Percentiles rank a stretch among this genome's conserved stretches.
Evolutionary conservation across 2,329 filamentous ascomycete species (phyloP).

Genomic region (Stagonosporopsis chrysanthemi): DNA sequence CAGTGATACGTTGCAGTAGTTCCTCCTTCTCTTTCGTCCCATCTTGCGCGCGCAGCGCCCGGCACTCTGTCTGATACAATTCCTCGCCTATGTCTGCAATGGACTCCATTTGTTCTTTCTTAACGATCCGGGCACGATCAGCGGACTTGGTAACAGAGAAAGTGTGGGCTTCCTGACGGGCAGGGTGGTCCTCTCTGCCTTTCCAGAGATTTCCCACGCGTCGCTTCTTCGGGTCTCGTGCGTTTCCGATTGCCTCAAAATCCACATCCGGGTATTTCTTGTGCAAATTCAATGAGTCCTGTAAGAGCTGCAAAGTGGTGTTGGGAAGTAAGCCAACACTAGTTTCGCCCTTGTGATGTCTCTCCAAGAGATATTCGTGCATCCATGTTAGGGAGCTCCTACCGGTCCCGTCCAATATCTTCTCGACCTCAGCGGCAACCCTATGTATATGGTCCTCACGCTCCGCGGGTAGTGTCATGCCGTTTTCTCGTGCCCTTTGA

Average conservation of each 20-base stretch:
- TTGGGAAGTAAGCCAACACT: conserved; percentile 27
- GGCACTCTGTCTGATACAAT: conserved; percentile 40
- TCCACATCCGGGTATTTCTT: conserved; percentile 26
- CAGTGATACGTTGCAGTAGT: conserved; percentile 48
- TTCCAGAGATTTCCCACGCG: not conserved
- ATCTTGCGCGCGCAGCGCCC: conserved; percentile 30
- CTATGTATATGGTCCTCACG: conserved; percentile 37
- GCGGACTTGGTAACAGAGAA: conserved; percentile 9
- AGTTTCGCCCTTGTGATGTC: conserved; percentile 30
- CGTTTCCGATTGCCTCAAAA: conserved; percentile 7
- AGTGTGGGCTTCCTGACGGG: conserved; percentile 7
- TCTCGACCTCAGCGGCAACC: conserved; percentile 37
- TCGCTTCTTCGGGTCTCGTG: not conserved
- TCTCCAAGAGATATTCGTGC: conserved; percentile 31
- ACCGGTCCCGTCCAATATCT: conserved; percentile 30
- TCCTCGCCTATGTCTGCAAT: conserved; percentile 36
- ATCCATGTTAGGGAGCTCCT: conserved; percentile 18
- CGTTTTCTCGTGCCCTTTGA: conserved; percentile 26
- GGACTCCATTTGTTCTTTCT: conserved; percentile 23
- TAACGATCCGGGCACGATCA: not conserved
- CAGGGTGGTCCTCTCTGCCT: conserved; percentile 16
- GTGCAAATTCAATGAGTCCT: conserved; percentile 14
- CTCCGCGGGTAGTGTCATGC: conserved; percentile 36
- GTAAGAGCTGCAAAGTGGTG: conserved; percentile 18
- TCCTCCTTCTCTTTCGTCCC: conserved; percentile 30